Evolutionary conservation across 2,329 filamentous ascomycete species (phyloP), one percentile per base, ranked within the genome.

Genomic region (Scedosporium aurantiacum): DNA sequence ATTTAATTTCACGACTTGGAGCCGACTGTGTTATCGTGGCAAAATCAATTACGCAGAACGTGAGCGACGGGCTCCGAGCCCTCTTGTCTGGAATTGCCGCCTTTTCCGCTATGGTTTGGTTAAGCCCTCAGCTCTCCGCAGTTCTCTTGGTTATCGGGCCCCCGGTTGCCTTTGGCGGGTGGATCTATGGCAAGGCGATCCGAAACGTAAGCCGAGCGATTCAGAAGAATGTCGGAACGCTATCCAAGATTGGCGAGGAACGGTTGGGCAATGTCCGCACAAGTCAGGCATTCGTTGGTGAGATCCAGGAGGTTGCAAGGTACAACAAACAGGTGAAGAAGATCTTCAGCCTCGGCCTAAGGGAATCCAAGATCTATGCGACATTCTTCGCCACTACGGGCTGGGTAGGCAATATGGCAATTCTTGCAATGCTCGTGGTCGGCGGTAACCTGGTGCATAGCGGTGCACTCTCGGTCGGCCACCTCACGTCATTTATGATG

Each of bases 181-280:
- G 97, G 72, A 83, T 99, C 70, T 97, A 97, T 67, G 94, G 94
- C 63, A 84, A 93, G 65, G 82, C 89, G 28, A 92, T 97, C 68
- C 84, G 95, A 62, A 95, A 91, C 68, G 78, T 99, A 63, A 96
- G 91, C 71, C 86, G 93, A 58, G 87, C 90, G 67, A 96, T 97
- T 59, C 94, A 99, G 75, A 91, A 91, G 76, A 96, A 95, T 67
- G 77, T 99, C 12, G 94, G 94, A 67, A 89, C 89, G 0, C 76
- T 99, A 66, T 96, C 93, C 41, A 99, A 97, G 75, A 96, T 99
- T 71, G 94, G 94, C 0, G 95, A 99, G 76, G 95, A 99, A 74
- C 86, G 94, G n/a, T 78, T 99, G 23, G 93, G 94, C 61, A 99
- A 97, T 72, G 91, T 99, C 63, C 90, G 92, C 70, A 99, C 94